These are phyloP conservation scores for Pleurozium schreberi DNA, from an alignment of 225 moss, liverwort and hornwort genomes.

Conservation along the genomic window DNA sequence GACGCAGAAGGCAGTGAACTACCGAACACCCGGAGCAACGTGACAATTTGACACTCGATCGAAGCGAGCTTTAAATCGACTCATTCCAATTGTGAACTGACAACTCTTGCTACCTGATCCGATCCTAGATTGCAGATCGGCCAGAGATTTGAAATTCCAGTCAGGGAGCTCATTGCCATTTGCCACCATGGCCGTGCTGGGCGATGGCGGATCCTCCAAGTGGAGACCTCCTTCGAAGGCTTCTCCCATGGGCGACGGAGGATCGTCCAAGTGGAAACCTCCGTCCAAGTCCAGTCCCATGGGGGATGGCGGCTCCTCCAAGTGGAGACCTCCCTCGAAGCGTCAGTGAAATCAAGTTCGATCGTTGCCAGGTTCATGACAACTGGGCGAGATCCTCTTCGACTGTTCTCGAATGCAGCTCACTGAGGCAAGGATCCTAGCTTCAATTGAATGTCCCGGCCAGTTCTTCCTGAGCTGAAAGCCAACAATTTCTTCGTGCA, in stretches of 20 bases:
- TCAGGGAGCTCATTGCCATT: no score
- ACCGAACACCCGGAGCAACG: no score
- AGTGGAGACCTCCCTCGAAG: neutral
- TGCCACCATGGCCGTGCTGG: neutral
- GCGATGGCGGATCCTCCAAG: neutral
- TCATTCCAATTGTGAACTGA: no score
- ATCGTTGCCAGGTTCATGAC: neutral
- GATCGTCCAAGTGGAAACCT: neutral
- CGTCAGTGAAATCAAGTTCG: neutral
- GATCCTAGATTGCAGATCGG: no score
- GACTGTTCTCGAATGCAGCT: no score
- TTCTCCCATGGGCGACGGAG: neutral
- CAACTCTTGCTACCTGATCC: no score
- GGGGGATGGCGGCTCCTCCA: neutral
- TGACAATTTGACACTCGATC: no score
- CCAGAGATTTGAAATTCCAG: no score
- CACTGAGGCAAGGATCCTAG: neutral
- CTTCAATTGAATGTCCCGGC: neutral
- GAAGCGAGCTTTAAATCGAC: no score
- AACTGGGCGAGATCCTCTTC: neutral
- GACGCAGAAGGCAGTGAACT: no score
- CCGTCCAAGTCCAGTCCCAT: neutral
- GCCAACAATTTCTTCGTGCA: no score
- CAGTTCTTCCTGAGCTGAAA: neutral
- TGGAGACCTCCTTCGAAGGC: neutral